These are phyloP conservation scores for Plectosphaerella sp. DNA, from an alignment of 2,329 filamentous ascomycete genomes.

Conservation along the genomic window DNA sequence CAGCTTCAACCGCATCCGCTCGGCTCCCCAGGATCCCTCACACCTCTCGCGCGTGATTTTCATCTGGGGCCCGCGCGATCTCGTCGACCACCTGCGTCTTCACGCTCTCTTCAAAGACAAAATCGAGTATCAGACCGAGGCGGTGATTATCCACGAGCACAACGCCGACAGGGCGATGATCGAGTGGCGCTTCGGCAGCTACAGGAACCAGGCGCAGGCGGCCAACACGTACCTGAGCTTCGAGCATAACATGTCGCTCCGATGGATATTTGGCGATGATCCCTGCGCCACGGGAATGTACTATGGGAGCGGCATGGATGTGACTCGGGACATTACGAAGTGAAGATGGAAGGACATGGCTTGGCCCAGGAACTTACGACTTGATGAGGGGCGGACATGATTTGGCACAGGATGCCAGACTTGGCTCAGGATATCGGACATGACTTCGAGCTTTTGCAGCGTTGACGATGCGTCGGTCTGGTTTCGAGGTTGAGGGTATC, in stretches of 20 bases:
- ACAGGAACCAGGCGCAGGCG: background rate
- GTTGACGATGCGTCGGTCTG: too few relatives aligned
- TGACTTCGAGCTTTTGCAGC: too few relatives aligned
- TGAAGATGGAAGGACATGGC: too few relatives aligned
- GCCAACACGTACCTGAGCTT: background rate
- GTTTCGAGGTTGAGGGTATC: too few relatives aligned
- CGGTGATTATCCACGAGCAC: background rate
- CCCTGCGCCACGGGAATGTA: background rate
- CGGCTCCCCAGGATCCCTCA: background rate
- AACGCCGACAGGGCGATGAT: background rate
- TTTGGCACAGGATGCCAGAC: background rate
- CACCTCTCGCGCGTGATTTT: background rate
- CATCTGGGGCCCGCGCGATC: background rate
- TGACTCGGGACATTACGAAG: too few relatives aligned
- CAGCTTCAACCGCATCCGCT: constrained; percentile 2
- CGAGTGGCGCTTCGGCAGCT: constrained; percentile 6
- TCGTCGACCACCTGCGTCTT: background rate
- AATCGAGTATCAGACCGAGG: constrained; percentile 2
- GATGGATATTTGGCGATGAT: background rate
- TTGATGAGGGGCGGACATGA: too few relatives aligned
- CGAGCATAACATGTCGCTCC: background rate
- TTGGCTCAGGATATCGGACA: background rate
- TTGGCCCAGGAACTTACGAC: too few relatives aligned
- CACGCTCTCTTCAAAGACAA: background rate
- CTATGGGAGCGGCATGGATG: too few relatives aligned